phyloP scores from a whole-genome alignment of 2,329 filamentous ascomycete species.

The Aspergillaceae sp. region DNA sequence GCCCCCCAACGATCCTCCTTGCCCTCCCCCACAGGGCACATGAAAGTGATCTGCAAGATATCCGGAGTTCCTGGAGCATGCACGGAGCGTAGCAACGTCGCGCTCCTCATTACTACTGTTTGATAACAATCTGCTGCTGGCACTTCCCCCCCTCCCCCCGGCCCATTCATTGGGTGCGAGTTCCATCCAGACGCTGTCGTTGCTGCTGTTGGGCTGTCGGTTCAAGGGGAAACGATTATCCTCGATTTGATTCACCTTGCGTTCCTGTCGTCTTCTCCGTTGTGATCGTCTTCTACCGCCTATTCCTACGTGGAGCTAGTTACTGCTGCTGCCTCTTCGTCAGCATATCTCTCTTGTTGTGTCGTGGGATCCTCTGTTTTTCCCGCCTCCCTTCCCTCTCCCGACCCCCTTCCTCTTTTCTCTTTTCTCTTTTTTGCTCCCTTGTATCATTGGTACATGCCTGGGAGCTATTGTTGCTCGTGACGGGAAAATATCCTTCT shows the following conservation, averaged over 20 bases:
- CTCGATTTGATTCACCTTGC: constrained; percentile 28
- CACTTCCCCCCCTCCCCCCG: constrained; percentile 8
- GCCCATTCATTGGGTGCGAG: constrained; percentile 12
- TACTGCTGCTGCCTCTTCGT: constrained; percentile 4
- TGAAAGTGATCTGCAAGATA: constrained; percentile 27
- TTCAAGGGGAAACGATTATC: constrained; percentile 23
- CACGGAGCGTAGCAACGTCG: constrained; percentile 34
- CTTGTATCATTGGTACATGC: constrained; percentile 25
- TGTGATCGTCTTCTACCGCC: constrained; percentile 3
- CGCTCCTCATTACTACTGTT: constrained; percentile 10
- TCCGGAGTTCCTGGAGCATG: constrained; percentile 34
- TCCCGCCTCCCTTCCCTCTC: constrained; percentile 7
- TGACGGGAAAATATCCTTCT: constrained; percentile 11
- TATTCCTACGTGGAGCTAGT: background rate
- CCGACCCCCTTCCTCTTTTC: constrained; percentile 15
- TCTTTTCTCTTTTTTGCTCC: constrained; percentile 14
- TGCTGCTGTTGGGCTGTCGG: constrained; percentile 10
- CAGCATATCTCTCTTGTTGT: constrained; percentile 1
- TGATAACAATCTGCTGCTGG: background rate
- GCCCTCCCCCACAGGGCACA: constrained; percentile 13
- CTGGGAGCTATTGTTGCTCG: constrained; percentile 16
- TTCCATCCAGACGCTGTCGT: too few species aligned
- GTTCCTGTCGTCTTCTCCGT: constrained; percentile 9
- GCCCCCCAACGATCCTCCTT: background rate
- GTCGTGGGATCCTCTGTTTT: too few species aligned